Evolutionary conservation across 306 rosid species (phyloP).

Genomic region (Gynostemma pentaphyllum): DNA sequence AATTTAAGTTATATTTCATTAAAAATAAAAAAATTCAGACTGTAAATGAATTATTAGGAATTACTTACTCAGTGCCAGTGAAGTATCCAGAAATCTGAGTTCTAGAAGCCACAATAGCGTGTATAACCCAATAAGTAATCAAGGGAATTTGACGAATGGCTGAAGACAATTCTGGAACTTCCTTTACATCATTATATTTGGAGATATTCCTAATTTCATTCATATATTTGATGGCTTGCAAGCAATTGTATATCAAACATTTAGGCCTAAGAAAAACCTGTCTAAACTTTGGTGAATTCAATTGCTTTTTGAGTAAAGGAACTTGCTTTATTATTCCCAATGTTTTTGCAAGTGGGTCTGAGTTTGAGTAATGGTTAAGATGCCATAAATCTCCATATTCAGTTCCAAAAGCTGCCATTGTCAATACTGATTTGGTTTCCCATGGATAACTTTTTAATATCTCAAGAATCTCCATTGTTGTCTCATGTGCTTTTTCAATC

Average conservation of each 20-base stretch:
- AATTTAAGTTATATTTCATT: too few species aligned
- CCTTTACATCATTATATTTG: neutral
- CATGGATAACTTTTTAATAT: conserved; percentile 1
- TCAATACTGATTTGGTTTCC: conserved; percentile 11
- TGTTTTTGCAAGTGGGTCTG: conserved; percentile 3
- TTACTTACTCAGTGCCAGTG: neutral
- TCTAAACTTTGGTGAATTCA: neutral
- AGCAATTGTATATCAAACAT: neutral
- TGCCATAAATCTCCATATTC: conserved; percentile 15
- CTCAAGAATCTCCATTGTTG: conserved; percentile 2
- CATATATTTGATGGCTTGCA: neutral
- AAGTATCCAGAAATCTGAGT: neutral
- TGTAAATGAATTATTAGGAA: neutral
- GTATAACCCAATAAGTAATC: conserved; percentile 12
- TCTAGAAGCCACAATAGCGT: neutral
- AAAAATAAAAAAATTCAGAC: too few species aligned
- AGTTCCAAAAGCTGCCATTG: conserved; percentile 3
- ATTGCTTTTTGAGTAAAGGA: neutral
- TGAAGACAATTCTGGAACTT: neutral
- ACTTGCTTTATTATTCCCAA: conserved; percentile 7
- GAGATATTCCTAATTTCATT: neutral
- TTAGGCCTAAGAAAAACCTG: neutral
- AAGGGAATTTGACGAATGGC: conserved; percentile 6
- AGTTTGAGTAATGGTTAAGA: neutral
- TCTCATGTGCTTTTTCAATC: neutral